A percentile compares a stretch with the other conserved stretches of the same genome.
phyloP scores from a whole-genome alignment of 208 protist genomes.

The Porcisia deanei region DNA sequence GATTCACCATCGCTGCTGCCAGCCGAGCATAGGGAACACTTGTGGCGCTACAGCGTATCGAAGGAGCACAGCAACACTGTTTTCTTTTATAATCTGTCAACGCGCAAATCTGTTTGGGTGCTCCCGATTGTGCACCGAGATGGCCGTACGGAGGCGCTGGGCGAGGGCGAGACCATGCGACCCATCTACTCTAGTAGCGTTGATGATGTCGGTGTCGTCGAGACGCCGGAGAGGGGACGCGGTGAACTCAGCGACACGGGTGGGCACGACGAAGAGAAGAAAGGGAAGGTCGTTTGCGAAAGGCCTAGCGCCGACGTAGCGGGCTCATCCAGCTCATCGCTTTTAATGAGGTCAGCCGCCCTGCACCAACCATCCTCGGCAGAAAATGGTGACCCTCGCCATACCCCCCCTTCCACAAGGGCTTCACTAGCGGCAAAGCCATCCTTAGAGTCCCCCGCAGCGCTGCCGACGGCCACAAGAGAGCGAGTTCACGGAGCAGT shows the following conservation, averaged over 20 bases:
- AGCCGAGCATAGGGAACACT: slow-evolving; percentile 21
- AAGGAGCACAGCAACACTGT: slow-evolving; percentile 53
- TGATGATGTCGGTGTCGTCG: background rate
- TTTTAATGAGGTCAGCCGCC: too few species aligned
- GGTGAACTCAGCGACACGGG: background rate
- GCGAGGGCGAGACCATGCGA: slow-evolving; percentile 25
- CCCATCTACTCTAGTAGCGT: slow-evolving; percentile 7
- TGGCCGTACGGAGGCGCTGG: slow-evolving; percentile 27
- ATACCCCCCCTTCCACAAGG: background rate
- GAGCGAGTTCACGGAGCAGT: slow-evolving; percentile 16
- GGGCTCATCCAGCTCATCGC: background rate
- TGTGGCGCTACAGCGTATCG: slow-evolving; percentile 63
- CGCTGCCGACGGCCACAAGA: background rate
- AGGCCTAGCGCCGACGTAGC: background rate
- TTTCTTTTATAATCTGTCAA: slow-evolving; percentile 59
- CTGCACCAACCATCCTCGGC: background rate
- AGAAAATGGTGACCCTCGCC: background rate
- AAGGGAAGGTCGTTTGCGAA: background rate
- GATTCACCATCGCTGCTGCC: background rate
- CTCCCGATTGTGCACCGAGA: slow-evolving; percentile 46
- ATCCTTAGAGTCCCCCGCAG: background rate
- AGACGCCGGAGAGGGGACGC: background rate
- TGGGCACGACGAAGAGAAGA: background rate
- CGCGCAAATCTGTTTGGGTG: slow-evolving; percentile 56
- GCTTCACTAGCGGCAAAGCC: background rate